Evolutionary conservation across 2,329 filamentous ascomycete species (phyloP).

Genomic region (Paraphaeosphaeria minitans): DNA sequence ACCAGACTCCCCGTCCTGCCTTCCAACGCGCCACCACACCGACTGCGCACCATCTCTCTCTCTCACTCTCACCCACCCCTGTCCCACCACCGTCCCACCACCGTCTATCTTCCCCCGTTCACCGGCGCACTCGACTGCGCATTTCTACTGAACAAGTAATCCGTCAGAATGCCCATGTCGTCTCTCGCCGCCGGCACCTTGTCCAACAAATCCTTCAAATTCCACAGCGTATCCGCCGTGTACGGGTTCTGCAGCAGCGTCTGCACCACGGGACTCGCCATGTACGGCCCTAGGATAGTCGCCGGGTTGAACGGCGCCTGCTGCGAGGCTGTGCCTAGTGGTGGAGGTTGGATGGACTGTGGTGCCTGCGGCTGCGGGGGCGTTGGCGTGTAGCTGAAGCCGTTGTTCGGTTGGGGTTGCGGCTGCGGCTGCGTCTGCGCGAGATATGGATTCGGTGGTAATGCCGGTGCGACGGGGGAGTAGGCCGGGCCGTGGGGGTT

Average conservation of each 20-base stretch:
- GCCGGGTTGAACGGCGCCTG: conserved; percentile 25
- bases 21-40: too few relatives aligned
- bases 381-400: conserved; percentile 10
- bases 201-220: conserved; percentile 72
- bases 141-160: conserved; percentile 25
- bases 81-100: too few relatives aligned
- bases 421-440: neutral
- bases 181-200: conserved; percentile 68
- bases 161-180: conserved; percentile 51
- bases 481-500: conserved; percentile 44
- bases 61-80: too few relatives aligned
- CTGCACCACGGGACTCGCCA: conserved; percentile 49
- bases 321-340: neutral
- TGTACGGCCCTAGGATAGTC: conserved; percentile 50
- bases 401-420: conserved; percentile 1
- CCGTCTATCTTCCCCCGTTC: too few relatives aligned
- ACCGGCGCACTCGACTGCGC: neutral
- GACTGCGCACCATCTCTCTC: too few relatives aligned
- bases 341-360: neutral
- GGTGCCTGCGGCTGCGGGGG: conserved; percentile 16
- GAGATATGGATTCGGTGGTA: conserved; percentile 28
- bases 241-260: conserved; percentile 45
- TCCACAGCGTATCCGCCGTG: conserved; percentile 66
- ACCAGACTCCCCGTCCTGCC: too few relatives aligned
- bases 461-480: conserved; percentile 36